These are phyloP conservation scores for Sindora glabra DNA, from an alignment of 306 rosid species.

Conservation along the genomic window DNA sequence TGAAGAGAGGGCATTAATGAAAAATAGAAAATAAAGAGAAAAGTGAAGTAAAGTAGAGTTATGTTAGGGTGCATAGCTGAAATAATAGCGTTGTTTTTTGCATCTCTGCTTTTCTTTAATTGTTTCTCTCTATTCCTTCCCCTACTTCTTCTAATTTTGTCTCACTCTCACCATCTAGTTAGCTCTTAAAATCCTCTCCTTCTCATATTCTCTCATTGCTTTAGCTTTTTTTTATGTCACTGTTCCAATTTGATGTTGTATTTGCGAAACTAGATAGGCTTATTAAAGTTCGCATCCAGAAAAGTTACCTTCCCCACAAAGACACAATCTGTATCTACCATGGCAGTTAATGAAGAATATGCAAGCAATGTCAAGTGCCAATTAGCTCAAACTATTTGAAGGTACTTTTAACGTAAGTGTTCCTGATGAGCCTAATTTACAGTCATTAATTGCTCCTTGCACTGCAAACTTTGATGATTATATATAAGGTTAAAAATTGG, in stretches of 20 bases:
- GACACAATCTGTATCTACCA: conserved; percentile 39
- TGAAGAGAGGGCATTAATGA: too few relatives aligned
- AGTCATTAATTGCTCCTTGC: conserved; percentile 56
- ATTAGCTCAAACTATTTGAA: conserved; percentile 57
- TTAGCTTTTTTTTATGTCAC: not conserved
- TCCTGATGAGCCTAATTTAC: conserved; percentile 52
- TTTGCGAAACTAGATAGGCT: conserved; percentile 66
- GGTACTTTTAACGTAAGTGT: conserved; percentile 39
- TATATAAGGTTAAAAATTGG: too few relatives aligned
- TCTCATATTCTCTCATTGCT: not conserved
- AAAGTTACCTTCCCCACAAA: conserved; percentile 36
- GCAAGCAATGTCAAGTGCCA: conserved; percentile 52
- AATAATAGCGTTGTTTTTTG: conserved; percentile 45
- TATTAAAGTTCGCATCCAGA: conserved; percentile 63
- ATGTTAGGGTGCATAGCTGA: too few relatives aligned
- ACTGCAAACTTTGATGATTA: conserved; percentile 69
- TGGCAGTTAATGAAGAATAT: conserved; percentile 57
- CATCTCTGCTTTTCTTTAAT: conserved; percentile 32
- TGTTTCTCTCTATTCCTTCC: conserved; percentile 40
- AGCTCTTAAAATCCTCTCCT: conserved; percentile 12
- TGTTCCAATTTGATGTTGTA: conserved; percentile 15
- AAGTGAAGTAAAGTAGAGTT: too few relatives aligned
- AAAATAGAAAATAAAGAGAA: too few relatives aligned
- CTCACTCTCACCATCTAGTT: conserved; percentile 36
- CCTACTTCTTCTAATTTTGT: too few relatives aligned